A percentile compares a stretch with the other conserved stretches of the same genome.
Conservation (phyloP, 306 rosid genomes). For the Pterocarpus macrocarpus region DNA sequence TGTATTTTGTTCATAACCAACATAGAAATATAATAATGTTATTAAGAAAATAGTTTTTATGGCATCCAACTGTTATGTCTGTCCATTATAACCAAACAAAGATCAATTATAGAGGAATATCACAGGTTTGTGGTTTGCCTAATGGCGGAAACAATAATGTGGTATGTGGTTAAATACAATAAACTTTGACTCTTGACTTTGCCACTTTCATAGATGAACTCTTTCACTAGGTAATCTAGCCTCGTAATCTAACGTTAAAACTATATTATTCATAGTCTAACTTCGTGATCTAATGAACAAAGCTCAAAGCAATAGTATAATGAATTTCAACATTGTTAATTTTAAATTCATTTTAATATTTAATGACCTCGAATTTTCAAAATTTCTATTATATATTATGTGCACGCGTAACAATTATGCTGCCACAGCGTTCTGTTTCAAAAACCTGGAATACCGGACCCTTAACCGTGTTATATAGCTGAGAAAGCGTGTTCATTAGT, state of each 20-base stretch:
- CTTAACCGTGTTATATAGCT: background rate
- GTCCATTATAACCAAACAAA: background rate
- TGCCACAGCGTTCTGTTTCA: background rate
- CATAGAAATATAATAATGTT: background rate
- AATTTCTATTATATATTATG: background rate
- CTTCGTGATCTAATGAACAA: background rate
- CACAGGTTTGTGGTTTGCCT: background rate
- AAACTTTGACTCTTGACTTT: background rate
- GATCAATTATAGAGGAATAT: background rate
- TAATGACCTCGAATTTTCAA: background rate
- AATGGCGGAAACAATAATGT: background rate
- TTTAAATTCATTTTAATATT: background rate
- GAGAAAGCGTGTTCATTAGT: constrained; percentile 13
- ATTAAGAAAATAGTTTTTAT: no score
- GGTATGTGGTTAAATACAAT: background rate
- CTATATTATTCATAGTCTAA: background rate
- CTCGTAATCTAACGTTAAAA: background rate
- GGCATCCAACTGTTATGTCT: background rate
- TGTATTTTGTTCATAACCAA: background rate
- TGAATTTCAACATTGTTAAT: background rate
- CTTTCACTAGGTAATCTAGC: background rate
- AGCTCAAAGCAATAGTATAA: background rate
- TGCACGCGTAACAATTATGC: constrained; percentile 7
- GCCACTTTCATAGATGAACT: background rate
- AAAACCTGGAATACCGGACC: background rate